phyloP scores from a whole-genome alignment of 169 alveolate genomes.

The Cystoisospora suis region DNA sequence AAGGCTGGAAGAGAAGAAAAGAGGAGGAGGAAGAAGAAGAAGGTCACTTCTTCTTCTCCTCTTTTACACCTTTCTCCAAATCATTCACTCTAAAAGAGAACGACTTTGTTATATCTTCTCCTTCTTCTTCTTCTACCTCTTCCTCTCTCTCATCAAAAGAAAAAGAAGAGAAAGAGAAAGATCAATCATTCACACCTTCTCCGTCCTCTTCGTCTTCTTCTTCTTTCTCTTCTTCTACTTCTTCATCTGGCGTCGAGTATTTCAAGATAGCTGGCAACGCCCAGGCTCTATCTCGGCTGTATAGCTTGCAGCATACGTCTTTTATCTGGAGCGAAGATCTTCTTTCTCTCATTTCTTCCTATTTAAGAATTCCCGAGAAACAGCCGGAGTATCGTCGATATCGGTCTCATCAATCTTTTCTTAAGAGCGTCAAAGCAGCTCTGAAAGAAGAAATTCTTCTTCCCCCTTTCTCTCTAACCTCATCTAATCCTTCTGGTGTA shows the following conservation, averaged over 20 bases:
- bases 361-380: background rate
- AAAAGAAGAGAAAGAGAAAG: background rate
- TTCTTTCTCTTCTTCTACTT: background rate
- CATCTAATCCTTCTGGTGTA: background rate
- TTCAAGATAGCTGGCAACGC: constrained; percentile 21
- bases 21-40: background rate
- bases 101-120: background rate
- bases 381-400: constrained; percentile 1
- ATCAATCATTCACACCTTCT: background rate
- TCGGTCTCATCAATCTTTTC: background rate
- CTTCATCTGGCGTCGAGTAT: background rate
- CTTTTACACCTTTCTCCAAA: background rate
- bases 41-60: background rate
- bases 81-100: background rate
- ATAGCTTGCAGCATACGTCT: constrained; percentile 23
- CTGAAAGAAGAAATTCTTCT: background rate
- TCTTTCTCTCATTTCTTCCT: background rate
- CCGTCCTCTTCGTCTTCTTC: background rate
- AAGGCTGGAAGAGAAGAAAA: background rate
- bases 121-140: background rate
- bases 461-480: background rate
- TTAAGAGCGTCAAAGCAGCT: background rate
- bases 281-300: constrained; percentile 21
- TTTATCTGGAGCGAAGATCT: background rate
- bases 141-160: background rate